Conservation (phyloP, 768 basidiomycete species). For the Pulveroboletus sp. region DNA sequence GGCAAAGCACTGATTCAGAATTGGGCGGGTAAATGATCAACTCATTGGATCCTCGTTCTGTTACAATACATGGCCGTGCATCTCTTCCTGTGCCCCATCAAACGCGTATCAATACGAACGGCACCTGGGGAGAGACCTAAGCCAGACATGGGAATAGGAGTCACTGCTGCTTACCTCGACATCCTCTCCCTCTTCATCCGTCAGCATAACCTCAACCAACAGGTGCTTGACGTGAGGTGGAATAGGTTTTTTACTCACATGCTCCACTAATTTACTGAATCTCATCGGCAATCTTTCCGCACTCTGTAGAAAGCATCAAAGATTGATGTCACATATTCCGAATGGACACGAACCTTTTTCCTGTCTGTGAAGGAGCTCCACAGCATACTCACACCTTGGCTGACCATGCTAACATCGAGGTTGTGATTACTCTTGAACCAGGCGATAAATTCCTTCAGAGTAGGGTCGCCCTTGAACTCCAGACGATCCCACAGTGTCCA, state of each 20-base stretch:
- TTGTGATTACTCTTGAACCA: constrained; percentile 84
- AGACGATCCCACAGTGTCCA: constrained; percentile 99
- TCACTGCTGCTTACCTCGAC: constrained; percentile 63
- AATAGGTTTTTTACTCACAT: constrained; percentile 91
- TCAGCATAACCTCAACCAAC: constrained; percentile 91
- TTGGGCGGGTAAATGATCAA: too few relatives aligned
- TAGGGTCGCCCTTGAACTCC: constrained; percentile 86
- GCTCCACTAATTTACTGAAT: constrained; percentile 87
- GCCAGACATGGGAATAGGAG: not conserved
- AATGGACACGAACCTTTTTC: constrained; percentile 65
- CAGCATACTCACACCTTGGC: constrained; percentile 95
- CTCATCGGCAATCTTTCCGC: constrained; percentile 85
- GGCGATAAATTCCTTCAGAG: constrained; percentile 75
- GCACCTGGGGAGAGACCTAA: constrained; percentile 49
- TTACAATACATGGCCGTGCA: constrained; percentile 8
- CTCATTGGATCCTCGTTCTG: constrained; percentile 1
- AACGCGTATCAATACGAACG: constrained; percentile 74
- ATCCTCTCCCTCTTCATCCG: constrained; percentile 89
- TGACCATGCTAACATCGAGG: constrained; percentile 91
- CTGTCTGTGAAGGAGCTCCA: constrained; percentile 92
- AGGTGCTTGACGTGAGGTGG: constrained; percentile 79
- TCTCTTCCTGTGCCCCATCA: constrained; percentile 26
- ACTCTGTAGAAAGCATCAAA: constrained; percentile 46
- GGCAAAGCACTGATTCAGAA: too few relatives aligned
- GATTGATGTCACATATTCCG: not conserved